phyloP scores from a whole-genome alignment of 441 rosid species.

The Erodium moschatum region DNA sequence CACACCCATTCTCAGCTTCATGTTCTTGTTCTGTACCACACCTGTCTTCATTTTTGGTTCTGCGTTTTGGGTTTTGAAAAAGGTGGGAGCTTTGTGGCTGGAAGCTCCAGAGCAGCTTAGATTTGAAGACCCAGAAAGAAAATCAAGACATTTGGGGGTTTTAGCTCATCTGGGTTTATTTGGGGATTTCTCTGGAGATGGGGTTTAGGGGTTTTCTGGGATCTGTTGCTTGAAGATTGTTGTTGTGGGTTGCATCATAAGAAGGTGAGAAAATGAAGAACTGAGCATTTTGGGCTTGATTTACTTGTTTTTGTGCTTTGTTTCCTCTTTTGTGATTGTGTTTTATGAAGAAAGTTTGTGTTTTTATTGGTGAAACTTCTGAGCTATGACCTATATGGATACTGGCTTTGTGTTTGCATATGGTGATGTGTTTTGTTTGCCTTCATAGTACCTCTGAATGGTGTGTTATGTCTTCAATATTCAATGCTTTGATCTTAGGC shows the following conservation, averaged over 20 bases:
- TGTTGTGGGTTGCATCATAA: background rate
- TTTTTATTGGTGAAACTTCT: background rate
- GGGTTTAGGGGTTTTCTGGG: conserved; percentile 23
- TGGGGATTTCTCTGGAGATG: conserved; percentile 6
- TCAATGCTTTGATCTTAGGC: background rate
- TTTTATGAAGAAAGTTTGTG: background rate
- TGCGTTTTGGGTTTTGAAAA: conserved; percentile 21
- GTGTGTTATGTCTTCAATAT: background rate
- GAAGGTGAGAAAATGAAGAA: conserved; percentile 30
- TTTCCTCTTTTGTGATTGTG: background rate
- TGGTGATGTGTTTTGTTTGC: background rate
- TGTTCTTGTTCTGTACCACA: background rate
- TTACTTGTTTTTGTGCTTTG: conserved; percentile 4
- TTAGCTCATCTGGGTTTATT: conserved; percentile 22
- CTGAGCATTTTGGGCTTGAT: conserved; percentile 5
- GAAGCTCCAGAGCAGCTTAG: conserved; percentile 63
- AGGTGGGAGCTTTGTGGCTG: conserved; percentile 26
- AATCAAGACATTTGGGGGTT: conserved; percentile 23
- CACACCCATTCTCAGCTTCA: background rate
- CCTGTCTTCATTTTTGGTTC: background rate
- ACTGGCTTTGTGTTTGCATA: conserved; percentile 5
- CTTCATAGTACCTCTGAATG: background rate
- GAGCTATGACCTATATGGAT: background rate
- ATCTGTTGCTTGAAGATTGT: conserved; percentile 13
- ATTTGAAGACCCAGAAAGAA: conserved; percentile 32